Evolutionary conservation across 345 rosid genomes (phyloP).

Genomic region (Raphanus sativus): DNA sequence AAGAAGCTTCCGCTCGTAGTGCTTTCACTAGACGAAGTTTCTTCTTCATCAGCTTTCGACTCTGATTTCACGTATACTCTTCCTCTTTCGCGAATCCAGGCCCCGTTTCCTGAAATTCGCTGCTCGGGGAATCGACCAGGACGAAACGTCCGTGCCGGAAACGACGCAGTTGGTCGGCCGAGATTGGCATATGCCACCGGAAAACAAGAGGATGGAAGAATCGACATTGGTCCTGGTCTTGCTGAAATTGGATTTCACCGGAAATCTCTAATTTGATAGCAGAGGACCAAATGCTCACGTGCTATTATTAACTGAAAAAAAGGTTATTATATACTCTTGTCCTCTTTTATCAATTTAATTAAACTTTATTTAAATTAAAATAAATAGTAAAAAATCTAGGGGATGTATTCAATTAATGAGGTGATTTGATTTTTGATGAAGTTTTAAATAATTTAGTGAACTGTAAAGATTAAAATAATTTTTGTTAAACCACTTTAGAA

Average conservation of each 20-base stretch:
- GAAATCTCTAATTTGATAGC: no score
- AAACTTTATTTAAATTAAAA: no score
- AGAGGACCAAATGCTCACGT: no score
- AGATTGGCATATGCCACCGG: not conserved
- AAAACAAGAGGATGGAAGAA: not conserved
- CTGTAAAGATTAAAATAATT: no score
- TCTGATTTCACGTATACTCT: not conserved
- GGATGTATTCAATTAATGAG: no score
- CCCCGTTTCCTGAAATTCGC: not conserved
- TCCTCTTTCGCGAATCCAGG: not conserved
- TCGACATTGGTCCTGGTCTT: not conserved
- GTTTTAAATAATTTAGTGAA: no score
- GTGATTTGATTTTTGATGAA: no score
- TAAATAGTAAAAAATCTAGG: no score
- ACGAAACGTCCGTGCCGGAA: not conserved
- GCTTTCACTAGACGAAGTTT: not conserved
- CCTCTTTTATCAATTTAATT: no score
- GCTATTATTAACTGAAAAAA: no score
- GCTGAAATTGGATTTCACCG: not conserved
- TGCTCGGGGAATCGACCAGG: not conserved
- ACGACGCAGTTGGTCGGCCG: not conserved
- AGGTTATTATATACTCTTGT: no score
- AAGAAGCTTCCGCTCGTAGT: slow-evolving; percentile 48
- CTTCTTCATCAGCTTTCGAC: not conserved
- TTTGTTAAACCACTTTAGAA: no score